A percentile compares a stretch with the other conserved stretches of the same genome.
These are phyloP conservation scores for Kregervanrija delftensis DNA, from an alignment of 805 yeast genomes.

Conservation along the genomic window DNA sequence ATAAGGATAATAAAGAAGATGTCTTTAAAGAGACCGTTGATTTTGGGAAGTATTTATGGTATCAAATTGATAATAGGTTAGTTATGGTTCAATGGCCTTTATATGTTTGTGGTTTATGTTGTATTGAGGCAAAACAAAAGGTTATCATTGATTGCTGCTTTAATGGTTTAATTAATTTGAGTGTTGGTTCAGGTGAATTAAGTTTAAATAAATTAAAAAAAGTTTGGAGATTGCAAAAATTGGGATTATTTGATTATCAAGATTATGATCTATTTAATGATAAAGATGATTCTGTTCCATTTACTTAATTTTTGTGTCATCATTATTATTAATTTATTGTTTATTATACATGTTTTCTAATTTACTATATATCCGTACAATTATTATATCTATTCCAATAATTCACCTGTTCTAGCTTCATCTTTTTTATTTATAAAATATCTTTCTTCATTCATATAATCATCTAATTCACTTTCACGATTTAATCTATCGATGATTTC, in stretches of 20 bases:
- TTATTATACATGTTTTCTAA: neutral
- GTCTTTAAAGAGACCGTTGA: slow-evolving; percentile 10
- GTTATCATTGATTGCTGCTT: slow-evolving; percentile 29
- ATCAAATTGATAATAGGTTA: slow-evolving; percentile 28
- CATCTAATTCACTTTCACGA: slow-evolving; percentile 29
- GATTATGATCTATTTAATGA: slow-evolving; percentile 22
- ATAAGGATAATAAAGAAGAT: slow-evolving; percentile 3
- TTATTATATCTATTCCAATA: slow-evolving; percentile 14
- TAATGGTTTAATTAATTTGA: slow-evolving; percentile 26
- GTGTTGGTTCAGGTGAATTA: slow-evolving; percentile 32
- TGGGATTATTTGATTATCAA: slow-evolving; percentile 18
- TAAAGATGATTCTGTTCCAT: slow-evolving; percentile 31
- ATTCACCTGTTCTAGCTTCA: slow-evolving; percentile 30
- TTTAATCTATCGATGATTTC: slow-evolving; percentile 28
- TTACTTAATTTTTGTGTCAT: slow-evolving; percentile 14
- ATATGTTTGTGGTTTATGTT: slow-evolving; percentile 29
- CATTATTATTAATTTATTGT: neutral
- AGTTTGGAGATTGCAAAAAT: slow-evolving; percentile 26
- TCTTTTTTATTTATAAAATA: slow-evolving; percentile 34
- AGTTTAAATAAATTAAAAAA: slow-evolving; percentile 23
- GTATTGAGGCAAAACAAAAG: slow-evolving; percentile 24
- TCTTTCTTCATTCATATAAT: slow-evolving; percentile 29
- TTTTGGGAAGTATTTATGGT: slow-evolving; percentile 23
- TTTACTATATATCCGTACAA: neutral
- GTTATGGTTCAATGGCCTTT: slow-evolving; percentile 34